Conservation (phyloP, 495 filamentous ascomycete species). For the Aspergillus biplanus region DNA sequence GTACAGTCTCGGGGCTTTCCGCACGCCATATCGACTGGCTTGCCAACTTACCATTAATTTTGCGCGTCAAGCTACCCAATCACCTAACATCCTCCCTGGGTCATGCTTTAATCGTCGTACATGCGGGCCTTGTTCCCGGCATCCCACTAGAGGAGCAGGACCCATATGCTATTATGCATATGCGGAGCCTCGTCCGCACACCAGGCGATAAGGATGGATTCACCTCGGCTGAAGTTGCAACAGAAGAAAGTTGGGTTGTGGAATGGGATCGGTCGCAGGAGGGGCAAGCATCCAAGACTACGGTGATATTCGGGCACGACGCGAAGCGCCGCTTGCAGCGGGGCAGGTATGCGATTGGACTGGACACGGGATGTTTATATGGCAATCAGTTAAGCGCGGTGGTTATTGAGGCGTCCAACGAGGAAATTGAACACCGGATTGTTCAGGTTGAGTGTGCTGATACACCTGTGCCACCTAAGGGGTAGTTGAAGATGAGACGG, state of each 20-base stretch:
- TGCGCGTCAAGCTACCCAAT: slow-evolving; percentile 57
- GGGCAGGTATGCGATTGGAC: slow-evolving; percentile 28
- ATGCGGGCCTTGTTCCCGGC: slow-evolving; percentile 75
- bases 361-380: slow-evolving; percentile 33
- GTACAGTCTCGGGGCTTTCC: slow-evolving; percentile 36
- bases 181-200: slow-evolving; percentile 65
- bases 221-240: slow-evolving; percentile 15
- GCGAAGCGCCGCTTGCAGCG: slow-evolving; percentile 31
- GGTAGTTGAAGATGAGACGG: neutral
- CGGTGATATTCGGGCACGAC: slow-evolving; percentile 35
- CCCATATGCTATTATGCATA: slow-evolving; percentile 77
- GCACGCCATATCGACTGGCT: slow-evolving; percentile 66
- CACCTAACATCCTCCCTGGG: slow-evolving; percentile 35
- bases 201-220: slow-evolving; percentile 4
- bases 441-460: slow-evolving; percentile 31
- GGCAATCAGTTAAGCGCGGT: slow-evolving; percentile 29
- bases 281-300: slow-evolving; percentile 17
- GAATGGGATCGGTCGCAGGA: slow-evolving; percentile 34
- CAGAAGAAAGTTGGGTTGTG: slow-evolving; percentile 29
- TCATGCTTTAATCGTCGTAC: slow-evolving; percentile 64
- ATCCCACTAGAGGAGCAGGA: slow-evolving; percentile 68
- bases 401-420: slow-evolving; percentile 20
- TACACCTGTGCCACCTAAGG: slow-evolving; percentile 14
- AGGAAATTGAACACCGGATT: slow-evolving; percentile 21
- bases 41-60: slow-evolving; percentile 65